A percentile compares a stretch with the other conserved stretches of the same genome.
phyloP scores from a whole-genome alignment of 2,329 filamentous ascomycete genomes.

The Magnaporthiopsis incrustans region DNA sequence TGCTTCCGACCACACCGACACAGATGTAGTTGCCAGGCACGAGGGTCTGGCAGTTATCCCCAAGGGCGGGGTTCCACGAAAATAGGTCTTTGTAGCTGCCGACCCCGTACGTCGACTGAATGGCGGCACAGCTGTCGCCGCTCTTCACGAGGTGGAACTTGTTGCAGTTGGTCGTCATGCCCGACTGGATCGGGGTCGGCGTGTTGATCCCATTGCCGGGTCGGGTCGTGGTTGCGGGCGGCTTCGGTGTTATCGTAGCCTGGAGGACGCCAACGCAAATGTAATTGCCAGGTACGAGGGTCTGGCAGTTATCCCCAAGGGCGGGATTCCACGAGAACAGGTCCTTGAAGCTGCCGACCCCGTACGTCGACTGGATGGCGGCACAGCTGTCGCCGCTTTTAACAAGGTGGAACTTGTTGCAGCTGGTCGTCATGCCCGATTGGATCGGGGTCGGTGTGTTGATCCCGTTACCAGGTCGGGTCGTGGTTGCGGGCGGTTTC shows the following conservation, averaged over 20 bases:
- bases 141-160: background rate
- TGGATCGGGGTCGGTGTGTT: background rate
- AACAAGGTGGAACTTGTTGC: conserved; percentile 3
- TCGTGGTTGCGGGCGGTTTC: background rate
- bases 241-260: background rate
- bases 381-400: background rate
- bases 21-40: too few species aligned
- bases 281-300: conserved; percentile 14
- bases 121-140: background rate
- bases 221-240: background rate
- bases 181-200: background rate
- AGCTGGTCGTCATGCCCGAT: background rate
- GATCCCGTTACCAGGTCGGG: background rate
- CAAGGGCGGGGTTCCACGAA: conserved; percentile 14
- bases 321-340: conserved; percentile 14
- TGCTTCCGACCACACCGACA: too few species aligned
- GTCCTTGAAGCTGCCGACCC: background rate
- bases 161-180: conserved; percentile 1
- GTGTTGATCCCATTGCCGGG: background rate
- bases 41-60: too few species aligned
- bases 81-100: conserved; percentile 8
- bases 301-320: conserved; percentile 12
- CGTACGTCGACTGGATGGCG: background rate
- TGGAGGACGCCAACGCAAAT: conserved; percentile 12
- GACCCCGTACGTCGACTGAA: background rate